These are phyloP conservation scores for Blastobotrys muscicola DNA, from an alignment of 805 yeast genomes.

Conservation along the genomic window DNA sequence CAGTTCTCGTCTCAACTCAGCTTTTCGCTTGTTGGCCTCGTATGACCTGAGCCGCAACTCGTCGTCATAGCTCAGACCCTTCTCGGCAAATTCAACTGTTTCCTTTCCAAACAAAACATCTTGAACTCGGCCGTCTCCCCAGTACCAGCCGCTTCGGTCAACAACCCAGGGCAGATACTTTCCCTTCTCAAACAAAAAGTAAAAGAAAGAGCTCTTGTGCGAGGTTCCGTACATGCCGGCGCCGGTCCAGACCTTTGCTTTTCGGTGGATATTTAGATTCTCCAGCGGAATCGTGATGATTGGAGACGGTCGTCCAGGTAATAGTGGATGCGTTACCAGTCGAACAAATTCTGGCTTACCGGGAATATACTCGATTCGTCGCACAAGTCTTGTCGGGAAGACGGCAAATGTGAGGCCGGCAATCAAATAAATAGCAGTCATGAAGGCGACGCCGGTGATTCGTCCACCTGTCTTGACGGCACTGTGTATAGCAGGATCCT, in stretches of 20 bases:
- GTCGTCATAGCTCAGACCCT: conserved; percentile 54
- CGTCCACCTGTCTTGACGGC: conserved; percentile 29
- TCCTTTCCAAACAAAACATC: conserved; percentile 78
- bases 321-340: conserved; percentile 63
- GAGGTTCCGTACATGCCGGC: conserved; percentile 80
- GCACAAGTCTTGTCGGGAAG: conserved; percentile 60
- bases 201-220: conserved; percentile 64
- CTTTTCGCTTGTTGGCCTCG: conserved; percentile 40
- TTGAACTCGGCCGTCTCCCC: conserved; percentile 86
- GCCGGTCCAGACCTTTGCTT: conserved; percentile 74
- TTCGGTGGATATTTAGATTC: conserved; percentile 44
- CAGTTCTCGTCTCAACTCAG: conserved; percentile 41
- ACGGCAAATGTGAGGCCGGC: conserved; percentile 38
- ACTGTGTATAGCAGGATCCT: conserved; percentile 32
- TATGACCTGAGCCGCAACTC: conserved; percentile 41
- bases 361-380: conserved; percentile 73
- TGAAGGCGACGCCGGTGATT: conserved; percentile 28
- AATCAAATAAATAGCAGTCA: conserved; percentile 29
- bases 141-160: conserved; percentile 80
- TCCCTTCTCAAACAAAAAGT: conserved; percentile 54
- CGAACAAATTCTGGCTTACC: conserved; percentile 39
- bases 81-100: conserved; percentile 64
- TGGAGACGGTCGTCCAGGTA: conserved; percentile 73
- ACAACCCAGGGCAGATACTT: conserved; percentile 59
- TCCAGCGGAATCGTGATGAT: conserved; percentile 57